Conservation (phyloP, 768 basidiomycete genomes). For the Pleurotus citrinopileatus region DNA sequence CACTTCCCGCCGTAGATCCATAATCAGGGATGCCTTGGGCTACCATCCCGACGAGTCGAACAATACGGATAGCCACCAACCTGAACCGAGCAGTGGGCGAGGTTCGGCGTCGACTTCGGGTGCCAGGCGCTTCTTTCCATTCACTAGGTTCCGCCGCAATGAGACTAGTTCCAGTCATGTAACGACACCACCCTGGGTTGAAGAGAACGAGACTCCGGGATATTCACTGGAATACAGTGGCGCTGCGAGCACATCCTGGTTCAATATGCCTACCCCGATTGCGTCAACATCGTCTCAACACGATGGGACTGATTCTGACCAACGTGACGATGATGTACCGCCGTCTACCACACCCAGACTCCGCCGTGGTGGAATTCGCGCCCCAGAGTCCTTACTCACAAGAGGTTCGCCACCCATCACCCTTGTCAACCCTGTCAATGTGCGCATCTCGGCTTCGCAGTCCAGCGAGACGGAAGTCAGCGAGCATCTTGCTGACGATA, state of each 20-base stretch:
- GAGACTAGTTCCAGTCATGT: slow-evolving; percentile 28
- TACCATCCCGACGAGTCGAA: slow-evolving; percentile 26
- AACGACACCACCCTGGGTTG: slow-evolving; percentile 14
- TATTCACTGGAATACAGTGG: slow-evolving; percentile 11
- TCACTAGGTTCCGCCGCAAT: slow-evolving; percentile 42
- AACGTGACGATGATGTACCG: slow-evolving; percentile 28
- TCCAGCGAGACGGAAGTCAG: slow-evolving; percentile 6
- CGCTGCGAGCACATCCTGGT: slow-evolving; percentile 19
- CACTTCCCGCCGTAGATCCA: slow-evolving; percentile 59
- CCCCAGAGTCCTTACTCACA: slow-evolving; percentile 58
- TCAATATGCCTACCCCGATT: slow-evolving; percentile 22
- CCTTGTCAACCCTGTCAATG: slow-evolving; percentile 6
- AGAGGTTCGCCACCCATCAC: slow-evolving; percentile 37
- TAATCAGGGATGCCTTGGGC: slow-evolving; percentile 33
- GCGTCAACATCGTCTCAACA: slow-evolving; percentile 12
- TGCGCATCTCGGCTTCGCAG: slow-evolving; percentile 10
- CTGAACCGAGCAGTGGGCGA: slow-evolving; percentile 4
- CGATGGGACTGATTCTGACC: slow-evolving; percentile 23
- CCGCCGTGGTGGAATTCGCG: slow-evolving; percentile 64
- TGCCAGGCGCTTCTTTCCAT: slow-evolving; percentile 57
- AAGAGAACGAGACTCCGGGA: slow-evolving; percentile 15
- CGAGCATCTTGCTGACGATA: slow-evolving; percentile 20
- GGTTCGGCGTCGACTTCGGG: slow-evolving; percentile 13
- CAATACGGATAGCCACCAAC: slow-evolving; percentile 4
- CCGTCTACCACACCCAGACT: slow-evolving; percentile 44